Evolutionary conservation across 139 green algal genomes (phyloP), one percentile per base, ranked within the genome.

Genomic region (Auxenochlorella protothecoides): DNA sequence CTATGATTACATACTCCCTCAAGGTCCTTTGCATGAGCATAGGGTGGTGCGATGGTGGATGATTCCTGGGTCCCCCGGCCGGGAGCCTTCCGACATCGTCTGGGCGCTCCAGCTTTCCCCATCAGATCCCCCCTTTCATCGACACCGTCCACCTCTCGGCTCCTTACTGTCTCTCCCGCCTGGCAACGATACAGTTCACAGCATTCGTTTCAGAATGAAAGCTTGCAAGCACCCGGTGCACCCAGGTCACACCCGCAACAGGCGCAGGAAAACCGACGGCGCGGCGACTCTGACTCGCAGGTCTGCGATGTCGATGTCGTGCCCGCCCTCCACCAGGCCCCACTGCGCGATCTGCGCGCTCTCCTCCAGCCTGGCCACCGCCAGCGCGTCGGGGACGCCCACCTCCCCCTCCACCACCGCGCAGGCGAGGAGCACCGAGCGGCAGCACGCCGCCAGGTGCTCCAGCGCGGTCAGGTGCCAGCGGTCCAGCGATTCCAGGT

Each of bases 251-350:
- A 44, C 27, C 15, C 68, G 59, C 53, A 97, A 72, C 62, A 97
- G 76, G 6, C 78, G 70, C 9, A 92, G 6, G 53, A 97, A 93
- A 4, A 96, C 63, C 0, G 79, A 80, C n/a, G 89, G 85, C 6
- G 86, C 90, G 5, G 78, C 68, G 0, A 98, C 75, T 3, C 91
- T 78, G 61, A 91, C 91, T 44, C 70, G 61, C 4, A 90, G 69
- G 66, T 97, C 91, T 11, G 88, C 85, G 59, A 85, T 83, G 73
- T 98, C 94, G 8, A 98, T 82, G 80, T 98, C 94, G 73, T 98
- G 94, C 0, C 93, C 94, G 10, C 93, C 94, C 76, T 98, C 94
- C 52, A 98, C 94, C n/a, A 93, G 72, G 3, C 93, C 94, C 92
- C 92, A 98, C 65, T 90, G 80, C 65, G 89, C 85, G 10, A 92